These are phyloP conservation scores for Ophiostoma fasciatum DNA, from an alignment of 2,329 filamentous ascomycete genomes.

Conservation along the genomic window DNA sequence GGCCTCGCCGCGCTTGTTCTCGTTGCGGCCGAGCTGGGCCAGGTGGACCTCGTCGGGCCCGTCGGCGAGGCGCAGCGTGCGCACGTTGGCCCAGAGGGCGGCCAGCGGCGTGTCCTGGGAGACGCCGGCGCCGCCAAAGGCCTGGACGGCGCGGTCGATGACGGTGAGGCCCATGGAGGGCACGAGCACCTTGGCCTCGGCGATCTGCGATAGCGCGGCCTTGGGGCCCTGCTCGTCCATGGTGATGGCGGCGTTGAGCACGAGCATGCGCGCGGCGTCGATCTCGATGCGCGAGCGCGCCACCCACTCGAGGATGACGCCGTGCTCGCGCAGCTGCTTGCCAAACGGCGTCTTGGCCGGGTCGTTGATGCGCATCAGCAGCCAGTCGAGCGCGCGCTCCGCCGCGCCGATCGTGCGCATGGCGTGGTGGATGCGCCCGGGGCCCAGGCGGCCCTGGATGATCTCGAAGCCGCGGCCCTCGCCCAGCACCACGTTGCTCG, in stretches of 20 bases:
- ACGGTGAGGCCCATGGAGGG: constrained; percentile 70
- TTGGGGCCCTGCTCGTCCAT: constrained; percentile 88
- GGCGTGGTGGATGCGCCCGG: constrained; percentile 92
- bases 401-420: constrained; percentile 90
- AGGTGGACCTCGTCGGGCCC: constrained; percentile 94
- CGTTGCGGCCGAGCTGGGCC: constrained; percentile 64
- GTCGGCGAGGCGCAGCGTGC: constrained; percentile 76
- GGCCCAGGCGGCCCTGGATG: constrained; percentile 90
- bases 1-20: constrained; percentile 54
- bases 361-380: constrained; percentile 90
- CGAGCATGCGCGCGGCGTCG: constrained; percentile 75
- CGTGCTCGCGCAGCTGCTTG: constrained; percentile 73
- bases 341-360: constrained; percentile 81
- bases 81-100: constrained; percentile 63
- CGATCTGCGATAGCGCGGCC: constrained; percentile 81
- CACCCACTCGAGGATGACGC: constrained; percentile 89
- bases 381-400: constrained; percentile 84
- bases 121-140: constrained; percentile 81
- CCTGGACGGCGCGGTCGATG: constrained; percentile 88
- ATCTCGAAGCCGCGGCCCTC: constrained; percentile 95
- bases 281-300: constrained; percentile 88
- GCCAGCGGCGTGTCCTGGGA: constrained; percentile 90
- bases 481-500: constrained; percentile 72
- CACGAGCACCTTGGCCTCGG: constrained; percentile 85
- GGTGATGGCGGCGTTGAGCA: constrained; percentile 87